These are phyloP conservation scores for Aureobasidium sp. DNA, from an alignment of 2,329 filamentous ascomycete genomes.

Conservation along the genomic window DNA sequence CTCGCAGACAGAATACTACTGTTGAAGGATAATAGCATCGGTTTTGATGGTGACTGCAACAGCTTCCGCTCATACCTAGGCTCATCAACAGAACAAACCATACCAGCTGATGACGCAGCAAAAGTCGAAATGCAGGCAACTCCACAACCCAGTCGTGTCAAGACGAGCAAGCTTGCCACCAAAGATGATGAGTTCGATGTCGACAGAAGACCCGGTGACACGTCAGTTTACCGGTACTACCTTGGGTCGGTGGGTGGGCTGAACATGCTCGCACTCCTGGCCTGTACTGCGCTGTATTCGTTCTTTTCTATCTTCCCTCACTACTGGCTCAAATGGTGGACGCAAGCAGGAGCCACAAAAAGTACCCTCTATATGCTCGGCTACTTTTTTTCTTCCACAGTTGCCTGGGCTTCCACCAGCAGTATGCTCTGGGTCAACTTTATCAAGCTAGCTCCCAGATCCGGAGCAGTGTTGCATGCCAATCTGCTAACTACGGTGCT, in stretches of 20 bases:
- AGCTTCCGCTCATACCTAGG: neutral
- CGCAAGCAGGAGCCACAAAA: constrained; percentile 33
- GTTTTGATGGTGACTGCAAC: neutral
- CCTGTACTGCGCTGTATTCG: constrained; percentile 20
- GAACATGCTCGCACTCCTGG: constrained; percentile 20
- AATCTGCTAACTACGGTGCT: neutral
- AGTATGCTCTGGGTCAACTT: constrained; percentile 39
- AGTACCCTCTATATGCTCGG: constrained; percentile 29
- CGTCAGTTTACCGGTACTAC: constrained; percentile 27
- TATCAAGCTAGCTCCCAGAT: constrained; percentile 47
- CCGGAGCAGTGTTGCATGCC: constrained; percentile 43
- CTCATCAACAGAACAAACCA: neutral
- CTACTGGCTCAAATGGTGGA: constrained; percentile 45
- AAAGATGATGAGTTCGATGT: neutral
- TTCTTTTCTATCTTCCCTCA: constrained; percentile 25
- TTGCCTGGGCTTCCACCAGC: constrained; percentile 23
- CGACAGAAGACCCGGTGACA: constrained; percentile 30
- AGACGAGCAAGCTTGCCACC: neutral
- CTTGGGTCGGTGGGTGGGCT: neutral
- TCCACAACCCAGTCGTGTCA: neutral
- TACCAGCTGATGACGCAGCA: neutral
- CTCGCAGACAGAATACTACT: neutral
- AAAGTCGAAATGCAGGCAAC: neutral
- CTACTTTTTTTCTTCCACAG: constrained; percentile 3
- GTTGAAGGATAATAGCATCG: neutral